Conservation (phyloP, 2,329 filamentous ascomycete genomes). For the Mycosphaerella arachidis region DNA sequence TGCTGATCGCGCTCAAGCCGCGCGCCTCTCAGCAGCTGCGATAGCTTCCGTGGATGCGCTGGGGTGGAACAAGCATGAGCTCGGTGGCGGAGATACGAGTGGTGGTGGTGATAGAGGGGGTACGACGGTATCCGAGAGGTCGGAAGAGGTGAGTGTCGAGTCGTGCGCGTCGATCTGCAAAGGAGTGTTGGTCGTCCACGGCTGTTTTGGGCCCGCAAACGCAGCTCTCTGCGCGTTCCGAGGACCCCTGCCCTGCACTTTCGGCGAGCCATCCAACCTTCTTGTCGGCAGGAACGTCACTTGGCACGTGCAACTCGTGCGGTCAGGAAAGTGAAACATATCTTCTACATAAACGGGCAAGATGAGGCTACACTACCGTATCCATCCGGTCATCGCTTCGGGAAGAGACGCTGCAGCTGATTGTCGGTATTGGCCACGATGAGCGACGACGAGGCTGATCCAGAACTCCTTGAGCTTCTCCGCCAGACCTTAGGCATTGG, state of each 20-base stretch:
- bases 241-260: neutral
- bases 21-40: conserved; percentile 1
- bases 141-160: neutral
- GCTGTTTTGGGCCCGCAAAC: neutral
- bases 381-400: neutral
- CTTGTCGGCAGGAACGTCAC: neutral
- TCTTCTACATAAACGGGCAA: neutral
- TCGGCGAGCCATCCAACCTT: too few relatives aligned
- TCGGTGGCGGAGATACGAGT: neutral
- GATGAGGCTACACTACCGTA: neutral
- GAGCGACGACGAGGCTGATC: conserved; percentile 90
- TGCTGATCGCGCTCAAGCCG: neutral
- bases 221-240: neutral
- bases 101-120: neutral
- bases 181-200: too few relatives aligned
- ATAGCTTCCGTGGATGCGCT: neutral
- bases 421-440: conserved; percentile 46
- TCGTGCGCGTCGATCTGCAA: neutral
- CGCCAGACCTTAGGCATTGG: conserved; percentile 65
- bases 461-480: conserved; percentile 79
- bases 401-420: neutral
- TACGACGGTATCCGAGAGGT: neutral
- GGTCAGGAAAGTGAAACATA: neutral
- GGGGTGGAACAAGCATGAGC: neutral
- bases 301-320: neutral